phyloP scores from a whole-genome alignment of 2,329 filamentous ascomycete genomes.

The Sporothrix schenckii region DNA sequence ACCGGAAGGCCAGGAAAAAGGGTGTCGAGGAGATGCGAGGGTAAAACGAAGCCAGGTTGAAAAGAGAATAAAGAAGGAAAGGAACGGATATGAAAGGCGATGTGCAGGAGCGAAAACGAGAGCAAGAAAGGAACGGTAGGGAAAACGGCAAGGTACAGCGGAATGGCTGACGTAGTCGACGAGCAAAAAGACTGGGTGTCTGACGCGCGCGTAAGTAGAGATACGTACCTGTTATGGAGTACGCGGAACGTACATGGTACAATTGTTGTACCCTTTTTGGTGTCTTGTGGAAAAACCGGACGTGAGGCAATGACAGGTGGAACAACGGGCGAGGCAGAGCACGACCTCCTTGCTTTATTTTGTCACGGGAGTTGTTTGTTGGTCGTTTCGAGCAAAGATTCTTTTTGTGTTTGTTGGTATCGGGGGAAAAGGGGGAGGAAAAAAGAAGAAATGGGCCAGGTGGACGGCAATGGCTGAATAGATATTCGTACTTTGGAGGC shows the following conservation, averaged over 20 bases:
- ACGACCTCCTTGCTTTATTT: background rate
- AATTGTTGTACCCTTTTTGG: slow-evolving; percentile 1
- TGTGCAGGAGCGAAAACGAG: background rate
- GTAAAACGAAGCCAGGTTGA: no score
- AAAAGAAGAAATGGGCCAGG: background rate
- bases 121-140: background rate
- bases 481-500: background rate
- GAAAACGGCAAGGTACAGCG: background rate
- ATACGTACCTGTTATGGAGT: background rate
- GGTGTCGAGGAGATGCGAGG: background rate
- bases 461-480: background rate
- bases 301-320: background rate
- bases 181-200: slow-evolving; percentile 14
- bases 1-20: slow-evolving; percentile 13
- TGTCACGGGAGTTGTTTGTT: background rate
- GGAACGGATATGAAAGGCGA: background rate
- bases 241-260: no score
- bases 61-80: background rate
- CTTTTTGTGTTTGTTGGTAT: background rate
- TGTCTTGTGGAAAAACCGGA: background rate
- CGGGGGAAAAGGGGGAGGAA: background rate
- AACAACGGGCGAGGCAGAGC: background rate
- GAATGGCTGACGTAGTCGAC: slow-evolving; percentile 22
- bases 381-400: background rate
- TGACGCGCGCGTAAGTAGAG: background rate